These are phyloP conservation scores for Decorospora gaudefroyi DNA, from an alignment of 2,329 filamentous ascomycete genomes.

Conservation along the genomic window DNA sequence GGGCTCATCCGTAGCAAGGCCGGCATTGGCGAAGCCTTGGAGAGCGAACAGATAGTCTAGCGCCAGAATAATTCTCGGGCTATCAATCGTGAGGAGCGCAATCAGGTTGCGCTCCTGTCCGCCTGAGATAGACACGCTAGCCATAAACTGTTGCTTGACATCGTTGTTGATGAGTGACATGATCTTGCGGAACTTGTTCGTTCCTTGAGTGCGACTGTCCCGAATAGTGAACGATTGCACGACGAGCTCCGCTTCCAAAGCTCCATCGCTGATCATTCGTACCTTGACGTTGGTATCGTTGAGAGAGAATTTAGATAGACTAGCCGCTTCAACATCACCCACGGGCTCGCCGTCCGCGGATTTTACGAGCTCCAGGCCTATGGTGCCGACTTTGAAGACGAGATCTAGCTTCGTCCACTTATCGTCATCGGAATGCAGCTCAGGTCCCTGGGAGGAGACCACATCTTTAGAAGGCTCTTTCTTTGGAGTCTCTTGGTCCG, in stretches of 20 bases:
- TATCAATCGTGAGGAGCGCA: slow-evolving; percentile 91
- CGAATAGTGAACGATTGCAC: slow-evolving; percentile 94
- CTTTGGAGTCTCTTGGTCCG: slow-evolving; percentile 43
- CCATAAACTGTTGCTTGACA: slow-evolving; percentile 95
- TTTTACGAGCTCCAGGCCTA: slow-evolving; percentile 85
- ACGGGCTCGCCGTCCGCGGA: slow-evolving; percentile 76
- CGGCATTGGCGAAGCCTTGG: slow-evolving; percentile 77
- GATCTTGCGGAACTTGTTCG: slow-evolving; percentile 96
- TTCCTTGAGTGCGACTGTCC: slow-evolving; percentile 84
- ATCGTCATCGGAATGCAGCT: slow-evolving; percentile 68
- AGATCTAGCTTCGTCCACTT: slow-evolving; percentile 94
- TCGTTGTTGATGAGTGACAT: slow-evolving; percentile 97
- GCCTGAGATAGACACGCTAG: slow-evolving; percentile 88
- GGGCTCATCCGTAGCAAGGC: slow-evolving; percentile 60
- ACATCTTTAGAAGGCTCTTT: slow-evolving; percentile 55
- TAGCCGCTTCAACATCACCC: slow-evolving; percentile 75
- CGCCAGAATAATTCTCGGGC: slow-evolving; percentile 90
- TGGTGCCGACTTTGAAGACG: slow-evolving; percentile 83
- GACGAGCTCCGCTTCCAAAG: slow-evolving; percentile 87
- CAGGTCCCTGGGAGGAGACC: slow-evolving; percentile 60
- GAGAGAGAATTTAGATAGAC: slow-evolving; percentile 89
- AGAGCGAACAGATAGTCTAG: slow-evolving; percentile 93
- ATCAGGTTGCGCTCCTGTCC: slow-evolving; percentile 81
- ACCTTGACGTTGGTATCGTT: slow-evolving; percentile 92
- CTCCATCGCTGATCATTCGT: slow-evolving; percentile 88